Base-by-base conservation (phyloP, 2,329 filamentous ascomycete species). In the Arthrocladium fulminans region DNA sequence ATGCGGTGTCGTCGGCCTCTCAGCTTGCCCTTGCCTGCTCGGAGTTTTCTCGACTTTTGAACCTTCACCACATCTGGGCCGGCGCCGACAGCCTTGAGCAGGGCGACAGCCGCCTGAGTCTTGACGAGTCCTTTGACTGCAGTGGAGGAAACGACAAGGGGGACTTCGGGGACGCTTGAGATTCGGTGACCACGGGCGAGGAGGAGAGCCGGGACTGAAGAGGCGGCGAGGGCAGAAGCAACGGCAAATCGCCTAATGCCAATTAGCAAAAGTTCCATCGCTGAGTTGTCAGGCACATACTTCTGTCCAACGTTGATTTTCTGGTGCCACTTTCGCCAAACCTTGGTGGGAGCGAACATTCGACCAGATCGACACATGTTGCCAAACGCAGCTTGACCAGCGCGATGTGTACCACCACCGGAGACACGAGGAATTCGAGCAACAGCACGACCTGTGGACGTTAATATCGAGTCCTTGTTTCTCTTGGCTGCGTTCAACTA, bases 341-440 rank as follows among this genome's bases (percentile, higher is more conserved):
- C 86, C 85, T 98, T 98, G 76, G 92, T 98, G 62, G 92, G 92
- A 64, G 92, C 92, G 78, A 98, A 98, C 92, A 98, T 98, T 78
- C 92, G 92, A 80, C 94, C 92, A 71, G 90, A 95, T 73, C 92
- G 89, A 80, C 92, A 98, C 88, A 90, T 88, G 86, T 98, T 98
- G 88, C 92, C 92, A 75, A 97, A 98, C 65, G 92, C 92, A 74
- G 92, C 92, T 81, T 98, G 92, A 80, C 92, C 92, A 70, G 92
- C 92, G 81, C 92, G 90, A 84, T 98, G 92, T 73, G 92, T 98
- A 88, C 92, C 92, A 79, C 92, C 90, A 83, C 92, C 92, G 71
- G 92, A 97, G 73, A 98, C 92, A 96, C 92, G 92, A 68, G 94
- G 92, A 68, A 98, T 98, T 97, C 92, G 92, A 73, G 92, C 94